Percentiles rank a stretch among this genome's conserved stretches.
Conservation (phyloP, 2,329 filamentous ascomycete species). For the Penicillium olsonii region DNA sequence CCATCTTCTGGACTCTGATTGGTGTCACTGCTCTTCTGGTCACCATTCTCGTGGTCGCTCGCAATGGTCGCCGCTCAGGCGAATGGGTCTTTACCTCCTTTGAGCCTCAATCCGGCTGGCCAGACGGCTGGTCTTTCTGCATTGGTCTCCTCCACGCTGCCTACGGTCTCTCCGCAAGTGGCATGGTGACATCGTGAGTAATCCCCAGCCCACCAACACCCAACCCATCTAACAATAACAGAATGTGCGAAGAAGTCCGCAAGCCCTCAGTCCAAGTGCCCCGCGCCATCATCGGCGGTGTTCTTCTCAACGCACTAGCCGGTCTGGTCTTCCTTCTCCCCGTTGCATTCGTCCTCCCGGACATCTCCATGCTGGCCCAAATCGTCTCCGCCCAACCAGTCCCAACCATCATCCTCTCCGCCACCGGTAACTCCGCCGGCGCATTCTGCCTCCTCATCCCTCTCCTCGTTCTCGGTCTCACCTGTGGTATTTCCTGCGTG, state of each 20-base stretch:
- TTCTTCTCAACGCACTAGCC: constrained; percentile 64
- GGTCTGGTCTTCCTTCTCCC: constrained; percentile 69
- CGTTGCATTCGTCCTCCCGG: constrained; percentile 71
- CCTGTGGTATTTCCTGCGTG: constrained; percentile 68
- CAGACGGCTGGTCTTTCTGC: constrained; percentile 69
- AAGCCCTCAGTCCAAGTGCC: constrained; percentile 65
- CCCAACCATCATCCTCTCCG: constrained; percentile 70
- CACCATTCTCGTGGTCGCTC: constrained; percentile 63
- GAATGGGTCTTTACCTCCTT: constrained; percentile 57
- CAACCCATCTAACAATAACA: constrained; percentile 11
- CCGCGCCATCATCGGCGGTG: constrained; percentile 67
- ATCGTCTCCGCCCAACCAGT: constrained; percentile 75
- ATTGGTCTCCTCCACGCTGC: constrained; percentile 66
- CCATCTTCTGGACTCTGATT: constrained; percentile 68
- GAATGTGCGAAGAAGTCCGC: constrained; percentile 70
- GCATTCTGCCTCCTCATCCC: constrained; percentile 71
- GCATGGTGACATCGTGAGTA: constrained; percentile 78
- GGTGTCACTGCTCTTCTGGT: constrained; percentile 53
- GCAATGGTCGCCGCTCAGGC: constrained; percentile 66
- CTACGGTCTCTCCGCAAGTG: constrained; percentile 69
- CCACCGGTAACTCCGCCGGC: constrained; percentile 68
- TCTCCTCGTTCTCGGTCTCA: constrained; percentile 69
- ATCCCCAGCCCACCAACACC: constrained; percentile 16
- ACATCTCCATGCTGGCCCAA: constrained; percentile 61
- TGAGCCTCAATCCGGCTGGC: constrained; percentile 69